phyloP scores from a whole-genome alignment of 306 rosid genomes.

The Echinosophora koreensis region DNA sequence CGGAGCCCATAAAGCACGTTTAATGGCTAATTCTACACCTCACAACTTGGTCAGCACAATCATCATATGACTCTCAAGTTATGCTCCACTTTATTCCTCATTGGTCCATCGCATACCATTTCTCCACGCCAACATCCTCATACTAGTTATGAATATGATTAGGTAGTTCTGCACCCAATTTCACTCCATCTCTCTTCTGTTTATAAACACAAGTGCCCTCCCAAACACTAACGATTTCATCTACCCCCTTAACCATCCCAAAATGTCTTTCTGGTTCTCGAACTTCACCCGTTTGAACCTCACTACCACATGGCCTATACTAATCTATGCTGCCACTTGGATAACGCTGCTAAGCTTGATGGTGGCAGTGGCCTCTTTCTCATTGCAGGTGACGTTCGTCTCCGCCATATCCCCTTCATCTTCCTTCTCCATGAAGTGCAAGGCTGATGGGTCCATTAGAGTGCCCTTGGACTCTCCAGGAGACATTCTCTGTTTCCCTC shows the following conservation, averaged over 20 bases:
- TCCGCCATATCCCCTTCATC: conserved; percentile 70
- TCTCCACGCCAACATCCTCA: conserved; percentile 24
- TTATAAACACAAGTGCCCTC: not conserved
- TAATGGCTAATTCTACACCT: conserved; percentile 40
- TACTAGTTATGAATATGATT: conserved; percentile 50
- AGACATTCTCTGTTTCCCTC: conserved; percentile 73
- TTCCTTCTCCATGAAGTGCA: conserved; percentile 61
- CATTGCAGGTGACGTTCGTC: conserved; percentile 79
- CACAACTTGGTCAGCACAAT: conserved; percentile 48
- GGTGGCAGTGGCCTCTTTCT: conserved; percentile 74
- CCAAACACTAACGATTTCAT: not conserved
- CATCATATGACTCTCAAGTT: conserved; percentile 45
- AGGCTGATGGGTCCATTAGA: conserved; percentile 53
- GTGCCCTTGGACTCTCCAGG: conserved; percentile 78
- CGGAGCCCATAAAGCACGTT: conserved; percentile 46
- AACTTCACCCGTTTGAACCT: conserved; percentile 48
- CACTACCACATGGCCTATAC: conserved; percentile 63
- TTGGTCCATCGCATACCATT: conserved; percentile 30
- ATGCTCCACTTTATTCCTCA: conserved; percentile 39
- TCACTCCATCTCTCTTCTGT: not conserved
- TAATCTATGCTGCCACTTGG: conserved; percentile 76
- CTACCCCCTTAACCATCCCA: not conserved
- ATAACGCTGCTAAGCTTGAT: conserved; percentile 62
- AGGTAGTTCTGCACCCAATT: conserved; percentile 45
- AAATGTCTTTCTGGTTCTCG: conserved; percentile 62